Conservation (phyloP, 352 stramenopile species). For the Paralagenidium karlingii region DNA sequence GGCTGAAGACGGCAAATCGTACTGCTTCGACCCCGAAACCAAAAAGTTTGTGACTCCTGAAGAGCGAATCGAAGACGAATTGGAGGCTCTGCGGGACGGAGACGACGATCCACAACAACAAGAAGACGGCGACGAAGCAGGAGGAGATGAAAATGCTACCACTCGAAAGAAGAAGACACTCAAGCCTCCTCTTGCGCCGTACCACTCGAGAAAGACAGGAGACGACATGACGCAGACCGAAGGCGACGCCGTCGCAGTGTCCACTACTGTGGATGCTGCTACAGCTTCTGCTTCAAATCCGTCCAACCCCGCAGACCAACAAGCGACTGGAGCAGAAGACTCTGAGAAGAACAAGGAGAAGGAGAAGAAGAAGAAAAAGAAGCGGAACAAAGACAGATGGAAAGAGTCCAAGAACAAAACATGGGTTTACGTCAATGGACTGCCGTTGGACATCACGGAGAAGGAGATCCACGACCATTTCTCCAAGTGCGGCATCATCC, state of each 20-base stretch:
- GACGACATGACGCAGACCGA: not conserved
- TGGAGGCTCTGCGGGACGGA: conserved; percentile 40
- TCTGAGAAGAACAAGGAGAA: conserved; percentile 3
- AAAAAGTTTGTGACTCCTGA: conserved; percentile 60
- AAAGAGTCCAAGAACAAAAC: conserved; percentile 80
- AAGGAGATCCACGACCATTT: conserved; percentile 92
- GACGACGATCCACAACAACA: conserved; percentile 10
- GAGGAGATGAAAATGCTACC: conserved; percentile 79
- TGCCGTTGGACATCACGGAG: conserved; percentile 86
- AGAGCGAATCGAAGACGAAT: conserved; percentile 58
- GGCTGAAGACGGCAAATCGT: conserved; percentile 54
- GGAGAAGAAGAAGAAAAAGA: conserved; percentile 59
- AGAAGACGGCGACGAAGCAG: conserved; percentile 4
- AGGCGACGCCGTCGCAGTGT: too few species aligned
- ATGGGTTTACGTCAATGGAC: conserved; percentile 94
- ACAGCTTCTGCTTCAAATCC: too few species aligned
- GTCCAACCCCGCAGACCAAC: too few species aligned
- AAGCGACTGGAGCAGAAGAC: not conserved
- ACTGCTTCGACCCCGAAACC: conserved; percentile 49
- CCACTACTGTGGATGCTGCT: too few species aligned
- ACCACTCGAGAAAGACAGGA: too few species aligned
- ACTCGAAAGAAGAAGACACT: conserved; percentile 59
- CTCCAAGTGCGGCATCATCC: conserved; percentile 89
- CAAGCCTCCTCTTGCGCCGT: not conserved
- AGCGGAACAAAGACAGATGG: conserved; percentile 71